Conservation (phyloP, 345 rosid genomes). For the Brassica carinata region DNA sequence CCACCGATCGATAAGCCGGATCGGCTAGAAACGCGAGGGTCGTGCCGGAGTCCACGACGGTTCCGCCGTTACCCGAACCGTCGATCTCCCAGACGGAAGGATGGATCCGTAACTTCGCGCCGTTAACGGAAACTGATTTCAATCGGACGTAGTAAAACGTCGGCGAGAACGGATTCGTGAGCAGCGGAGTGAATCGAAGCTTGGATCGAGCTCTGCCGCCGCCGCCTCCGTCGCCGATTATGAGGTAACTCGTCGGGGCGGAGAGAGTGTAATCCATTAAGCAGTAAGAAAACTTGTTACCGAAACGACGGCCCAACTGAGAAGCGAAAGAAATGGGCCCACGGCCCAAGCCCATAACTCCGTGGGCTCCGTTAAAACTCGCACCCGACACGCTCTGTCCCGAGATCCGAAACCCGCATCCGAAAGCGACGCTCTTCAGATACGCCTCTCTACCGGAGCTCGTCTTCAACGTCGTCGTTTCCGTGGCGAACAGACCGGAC, state of each 20-base stretch:
- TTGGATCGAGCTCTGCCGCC: conserved; percentile 39
- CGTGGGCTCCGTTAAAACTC: conserved; percentile 78
- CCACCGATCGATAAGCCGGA: conserved; percentile 54
- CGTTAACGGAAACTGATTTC: conserved; percentile 50
- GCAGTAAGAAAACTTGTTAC: conserved; percentile 80
- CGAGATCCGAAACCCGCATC: conserved; percentile 77
- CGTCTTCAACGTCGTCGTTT: conserved; percentile 59
- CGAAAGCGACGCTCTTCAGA: conserved; percentile 57
- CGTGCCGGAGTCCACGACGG: conserved; percentile 83
- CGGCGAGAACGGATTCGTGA: conserved; percentile 60
- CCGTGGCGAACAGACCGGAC: conserved; percentile 67
- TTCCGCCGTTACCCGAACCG: conserved; percentile 76
- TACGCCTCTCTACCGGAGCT: conserved; percentile 49
- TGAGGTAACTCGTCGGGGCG: conserved; percentile 81
- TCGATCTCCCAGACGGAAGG: conserved; percentile 79
- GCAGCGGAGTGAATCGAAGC: conserved; percentile 60
- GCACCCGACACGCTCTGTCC: conserved; percentile 37
- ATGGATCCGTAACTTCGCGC: conserved; percentile 52
- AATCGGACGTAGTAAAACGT: conserved; percentile 72
- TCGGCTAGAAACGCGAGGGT: conserved; percentile 59
- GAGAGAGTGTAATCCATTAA: conserved; percentile 85
- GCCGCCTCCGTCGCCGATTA: conserved; percentile 39
- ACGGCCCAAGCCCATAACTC: conserved; percentile 88
- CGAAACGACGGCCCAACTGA: conserved; percentile 77
- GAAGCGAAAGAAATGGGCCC: conserved; percentile 79